Conservation (phyloP, 2,329 filamentous ascomycete genomes). For the Ceratocystis huliohia region DNA sequence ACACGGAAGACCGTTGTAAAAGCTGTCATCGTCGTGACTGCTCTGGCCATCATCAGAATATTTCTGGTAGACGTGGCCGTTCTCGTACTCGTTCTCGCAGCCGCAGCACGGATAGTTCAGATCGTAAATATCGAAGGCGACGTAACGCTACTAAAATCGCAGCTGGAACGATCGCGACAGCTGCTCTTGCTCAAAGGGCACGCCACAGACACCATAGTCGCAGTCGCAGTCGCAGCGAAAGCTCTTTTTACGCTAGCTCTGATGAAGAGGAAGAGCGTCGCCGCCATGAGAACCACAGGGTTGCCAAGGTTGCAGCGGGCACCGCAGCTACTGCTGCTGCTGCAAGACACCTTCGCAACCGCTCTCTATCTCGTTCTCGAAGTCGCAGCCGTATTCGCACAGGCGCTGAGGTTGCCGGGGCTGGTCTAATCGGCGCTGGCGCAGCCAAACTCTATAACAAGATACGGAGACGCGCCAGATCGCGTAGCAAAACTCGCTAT, state of each 20-base stretch:
- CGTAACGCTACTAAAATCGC: constrained; percentile 44
- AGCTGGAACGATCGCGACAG: constrained; percentile 34
- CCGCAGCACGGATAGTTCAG: constrained; percentile 24
- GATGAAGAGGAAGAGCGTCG: background rate
- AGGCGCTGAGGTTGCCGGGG: constrained; percentile 48
- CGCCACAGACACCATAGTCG: constrained; percentile 36
- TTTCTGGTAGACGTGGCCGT: background rate
- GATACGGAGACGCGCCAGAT: constrained; percentile 36
- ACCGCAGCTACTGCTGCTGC: constrained; percentile 46
- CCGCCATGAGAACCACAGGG: constrained; percentile 27
- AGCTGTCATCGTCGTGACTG: background rate
- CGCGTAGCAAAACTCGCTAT: constrained; percentile 38
- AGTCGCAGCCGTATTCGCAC: constrained; percentile 29
- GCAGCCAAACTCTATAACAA: constrained; percentile 50
- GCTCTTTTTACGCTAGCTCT: background rate
- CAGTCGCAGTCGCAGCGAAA: constrained; percentile 30
- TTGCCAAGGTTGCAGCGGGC: constrained; percentile 46
- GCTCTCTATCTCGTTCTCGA: constrained; percentile 30
- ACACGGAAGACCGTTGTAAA: background rate
- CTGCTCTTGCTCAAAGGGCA: constrained; percentile 32
- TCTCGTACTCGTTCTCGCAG: constrained; percentile 27
- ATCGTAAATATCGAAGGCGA: background rate
- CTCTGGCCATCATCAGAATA: background rate
- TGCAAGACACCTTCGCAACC: constrained; percentile 42
- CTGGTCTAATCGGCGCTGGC: constrained; percentile 46